Conservation (phyloP, 768 basidiomycete genomes). For the Phylloporus arenicola region DNA sequence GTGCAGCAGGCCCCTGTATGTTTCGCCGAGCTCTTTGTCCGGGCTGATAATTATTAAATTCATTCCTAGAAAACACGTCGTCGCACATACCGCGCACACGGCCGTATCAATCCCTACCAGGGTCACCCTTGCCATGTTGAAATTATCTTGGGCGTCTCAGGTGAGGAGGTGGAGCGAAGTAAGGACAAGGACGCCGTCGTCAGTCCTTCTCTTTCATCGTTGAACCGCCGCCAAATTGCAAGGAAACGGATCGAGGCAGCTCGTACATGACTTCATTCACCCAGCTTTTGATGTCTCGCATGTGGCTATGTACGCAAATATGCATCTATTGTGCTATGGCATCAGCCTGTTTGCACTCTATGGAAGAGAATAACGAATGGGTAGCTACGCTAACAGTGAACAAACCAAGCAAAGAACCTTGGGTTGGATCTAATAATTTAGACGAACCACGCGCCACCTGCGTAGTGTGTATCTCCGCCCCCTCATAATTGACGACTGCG, state of each 20-base stretch:
- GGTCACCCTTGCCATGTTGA: slow-evolving; percentile 97
- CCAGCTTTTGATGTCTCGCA: slow-evolving; percentile 5
- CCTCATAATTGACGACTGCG: slow-evolving; percentile 10
- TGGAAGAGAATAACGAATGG: slow-evolving; percentile 7
- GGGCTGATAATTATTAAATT: slow-evolving; percentile 2
- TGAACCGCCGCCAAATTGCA: slow-evolving; percentile 84
- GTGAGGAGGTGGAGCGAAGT: slow-evolving; percentile 85
- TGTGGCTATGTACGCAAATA: slow-evolving; percentile 27
- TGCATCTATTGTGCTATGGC: slow-evolving; percentile 26
- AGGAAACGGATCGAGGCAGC: slow-evolving; percentile 84
- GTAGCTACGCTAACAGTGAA: neutral
- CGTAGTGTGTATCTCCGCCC: neutral
- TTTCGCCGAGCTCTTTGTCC: slow-evolving; percentile 14
- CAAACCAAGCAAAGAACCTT: neutral
- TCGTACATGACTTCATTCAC: slow-evolving; percentile 43
- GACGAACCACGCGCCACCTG: neutral
- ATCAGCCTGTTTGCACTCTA: neutral
- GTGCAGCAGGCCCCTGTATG: slow-evolving; percentile 97
- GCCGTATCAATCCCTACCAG: slow-evolving; percentile 98
- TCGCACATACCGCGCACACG: slow-evolving; percentile 97
- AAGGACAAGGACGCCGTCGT: slow-evolving; percentile 69
- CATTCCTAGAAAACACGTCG: slow-evolving; percentile 87
- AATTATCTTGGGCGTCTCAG: slow-evolving; percentile 77
- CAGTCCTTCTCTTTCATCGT: slow-evolving; percentile 47
- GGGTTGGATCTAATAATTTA: neutral